Conservation (phyloP, 495 filamentous ascomycete genomes). For the Platismatia glauca region DNA sequence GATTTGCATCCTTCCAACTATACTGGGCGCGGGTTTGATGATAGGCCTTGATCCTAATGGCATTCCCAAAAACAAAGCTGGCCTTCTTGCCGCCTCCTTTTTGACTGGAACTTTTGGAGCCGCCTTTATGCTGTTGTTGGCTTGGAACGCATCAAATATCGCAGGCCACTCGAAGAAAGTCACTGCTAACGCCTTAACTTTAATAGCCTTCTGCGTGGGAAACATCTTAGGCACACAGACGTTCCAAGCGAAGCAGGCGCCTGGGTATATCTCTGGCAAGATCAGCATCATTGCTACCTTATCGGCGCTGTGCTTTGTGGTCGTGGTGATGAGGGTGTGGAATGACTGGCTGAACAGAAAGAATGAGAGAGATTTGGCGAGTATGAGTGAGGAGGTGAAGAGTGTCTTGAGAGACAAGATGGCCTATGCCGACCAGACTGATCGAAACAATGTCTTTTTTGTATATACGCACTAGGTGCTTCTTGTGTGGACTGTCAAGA, state of each 20-base stretch:
- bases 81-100: slow-evolving; percentile 30
- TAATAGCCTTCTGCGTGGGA: slow-evolving; percentile 41
- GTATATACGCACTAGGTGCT: slow-evolving; percentile 28
- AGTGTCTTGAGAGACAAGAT: slow-evolving; percentile 28
- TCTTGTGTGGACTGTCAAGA: no score
- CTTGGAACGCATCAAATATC: slow-evolving; percentile 29
- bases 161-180: slow-evolving; percentile 29
- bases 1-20: slow-evolving; percentile 29
- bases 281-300: slow-evolving; percentile 30
- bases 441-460: slow-evolving; percentile 31
- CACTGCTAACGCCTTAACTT: slow-evolving; percentile 31
- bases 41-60: slow-evolving; percentile 30
- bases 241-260: slow-evolving; percentile 43
- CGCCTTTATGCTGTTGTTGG: slow-evolving; percentile 28
- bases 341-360: slow-evolving; percentile 29
- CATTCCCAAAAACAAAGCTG: slow-evolving; percentile 28
- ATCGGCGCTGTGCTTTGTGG: slow-evolving; percentile 24
- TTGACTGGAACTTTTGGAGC: slow-evolving; percentile 28
- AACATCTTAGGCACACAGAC: slow-evolving; percentile 55
- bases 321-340: slow-evolving; percentile 27
- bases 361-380: slow-evolving; percentile 24
- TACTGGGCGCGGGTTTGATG: slow-evolving; percentile 32
- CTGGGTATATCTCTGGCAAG: slow-evolving; percentile 31
- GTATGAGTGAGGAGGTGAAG: slow-evolving; percentile 25
- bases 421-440: slow-evolving; percentile 32